Evolutionary conservation across 2,329 filamentous ascomycete species (phyloP), one percentile per base, ranked within the genome.

Genomic region (Ascochyta rabiei): DNA sequence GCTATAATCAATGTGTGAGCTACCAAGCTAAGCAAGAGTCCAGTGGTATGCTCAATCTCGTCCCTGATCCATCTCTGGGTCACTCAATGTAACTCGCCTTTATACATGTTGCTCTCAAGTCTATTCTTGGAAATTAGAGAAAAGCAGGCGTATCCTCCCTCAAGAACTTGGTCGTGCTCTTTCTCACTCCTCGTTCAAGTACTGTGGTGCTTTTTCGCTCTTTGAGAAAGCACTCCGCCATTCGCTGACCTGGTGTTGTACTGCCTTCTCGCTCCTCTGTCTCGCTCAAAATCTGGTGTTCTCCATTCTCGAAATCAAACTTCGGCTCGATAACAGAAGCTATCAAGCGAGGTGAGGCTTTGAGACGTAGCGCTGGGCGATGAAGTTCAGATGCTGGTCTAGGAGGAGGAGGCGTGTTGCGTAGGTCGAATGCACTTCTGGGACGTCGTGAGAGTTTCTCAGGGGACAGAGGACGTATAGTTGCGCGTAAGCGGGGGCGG

Each of bases 391-490:
- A 53, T 2, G 48, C 34, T n/a, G 57, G 45, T 3, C 48, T n/a
- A n/a, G n/a, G 47, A 15, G 55, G 35, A 10, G 33, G 45, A 1
- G 47, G 42, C 19, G 56, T 46, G 7, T 48, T 47, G 30, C 67
- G 66, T 13, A 75, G 60, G 37, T 75, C 70, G 26, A 74, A 69
- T 8, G 73, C 70, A 31, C 72, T 74, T 46, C 62, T 68, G 1
- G 73, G 67, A 23, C 70, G 61, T 6, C 56, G 57, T 13, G 54
- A 50, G 8, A 69, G 56, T 28, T 69, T 69, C 2, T 57, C 61
- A 0, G 63, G 64, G 0, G 66, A 66, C 9, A 60, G 45, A 2
- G 65, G 62, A 2, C 60, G 61, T 12, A 67, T 16, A 0, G 52
- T 62, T 2, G 56, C 58, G 9, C 63, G 62, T 8, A 70, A 35